Evolutionary conservation across 306 rosid genomes (phyloP), one percentile per base, ranked within the genome.

Genomic region (Quercus suber): DNA sequence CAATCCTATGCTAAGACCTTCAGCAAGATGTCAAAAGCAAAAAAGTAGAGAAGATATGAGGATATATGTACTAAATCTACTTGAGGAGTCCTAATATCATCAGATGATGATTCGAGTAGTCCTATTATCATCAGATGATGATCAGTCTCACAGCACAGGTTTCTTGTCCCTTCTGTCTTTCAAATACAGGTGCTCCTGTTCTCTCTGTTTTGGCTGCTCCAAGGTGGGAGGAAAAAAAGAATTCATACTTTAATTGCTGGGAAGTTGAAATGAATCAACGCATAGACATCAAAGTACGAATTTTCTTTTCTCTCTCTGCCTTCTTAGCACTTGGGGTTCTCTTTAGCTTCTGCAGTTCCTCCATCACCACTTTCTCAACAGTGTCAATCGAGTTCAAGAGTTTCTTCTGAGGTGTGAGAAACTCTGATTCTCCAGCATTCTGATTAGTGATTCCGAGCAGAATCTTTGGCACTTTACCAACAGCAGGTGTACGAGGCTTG

Each of bases 221-320:
- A 41, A 41, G 45, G 45, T 41, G 45, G 45, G 3, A 41, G 45
- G 45, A 41, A 41, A 41, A 41, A 41, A 41, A 41, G 45, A 41
- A 41, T 8, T 41, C 45, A 41, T 41, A 41, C 45, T 41, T 41
- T 41, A 7, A 8, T 18, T 78, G 17, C 70, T 70, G 25, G 59
- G 14, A 55, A 10, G 72, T 68, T 67, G 72, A 35, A 30, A 10
- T 18, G 72, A 79, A 64, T 89, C 86, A 94, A 72, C 99, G 92
- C 97, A 95, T 89, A 1, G 99, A 89, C 99, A 91, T 91, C 82
- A 95, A 78, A 0, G 96, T 93, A 0, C 88, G 84, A 5, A 93
- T 89, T 14, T 87, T 76, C 69, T 82, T 90, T 49, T 91, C 90
- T 37, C 97, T 88, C 80, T 92, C 99, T 0, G 92, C 97, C 69